Conservation (phyloP, 2,329 filamentous ascomycete genomes). For the Ustilaginoidea virens region DNA sequence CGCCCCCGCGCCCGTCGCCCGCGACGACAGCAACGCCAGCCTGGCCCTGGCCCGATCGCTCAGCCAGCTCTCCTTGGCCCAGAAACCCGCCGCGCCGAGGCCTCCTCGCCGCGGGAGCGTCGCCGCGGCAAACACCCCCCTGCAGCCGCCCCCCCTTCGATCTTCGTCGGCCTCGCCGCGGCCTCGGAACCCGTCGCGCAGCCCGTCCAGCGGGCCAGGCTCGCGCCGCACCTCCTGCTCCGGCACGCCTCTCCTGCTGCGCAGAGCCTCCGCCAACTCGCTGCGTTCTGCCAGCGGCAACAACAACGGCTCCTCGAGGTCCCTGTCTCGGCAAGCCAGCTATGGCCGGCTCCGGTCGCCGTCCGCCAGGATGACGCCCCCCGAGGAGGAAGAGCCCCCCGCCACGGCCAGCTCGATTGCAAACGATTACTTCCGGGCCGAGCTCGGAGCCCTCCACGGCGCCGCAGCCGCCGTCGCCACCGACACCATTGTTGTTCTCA, state of each 20-base stretch:
- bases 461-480: constrained; percentile 23
- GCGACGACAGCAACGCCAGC: too few relatives aligned
- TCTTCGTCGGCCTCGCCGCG: constrained; percentile 23
- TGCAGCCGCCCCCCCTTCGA: constrained; percentile 21
- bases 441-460: constrained; percentile 48
- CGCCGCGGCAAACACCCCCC: constrained; percentile 16
- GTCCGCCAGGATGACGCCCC: constrained; percentile 13
- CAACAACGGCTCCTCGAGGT: constrained; percentile 17
- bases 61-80: constrained; percentile 27
- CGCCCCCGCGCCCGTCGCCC: too few relatives aligned
- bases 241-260: constrained; percentile 33
- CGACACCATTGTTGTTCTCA: constrained; percentile 68
- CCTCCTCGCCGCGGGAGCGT: constrained; percentile 6
- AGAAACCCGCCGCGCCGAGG: constrained; percentile 15
- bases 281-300: constrained; percentile 32
- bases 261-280: constrained; percentile 43
- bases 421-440: constrained; percentile 50
- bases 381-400: constrained; percentile 19
- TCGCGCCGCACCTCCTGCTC: constrained; percentile 31
- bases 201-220: constrained; percentile 24
- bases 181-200: constrained; percentile 23
- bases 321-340: constrained; percentile 32
- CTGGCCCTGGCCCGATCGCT: too few relatives aligned
- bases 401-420: constrained; percentile 44
- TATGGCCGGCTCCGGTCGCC: constrained; percentile 25